Evolutionary conservation across 177 flowering plant species (phyloP).

Genomic region (Vitis hybrid): DNA sequence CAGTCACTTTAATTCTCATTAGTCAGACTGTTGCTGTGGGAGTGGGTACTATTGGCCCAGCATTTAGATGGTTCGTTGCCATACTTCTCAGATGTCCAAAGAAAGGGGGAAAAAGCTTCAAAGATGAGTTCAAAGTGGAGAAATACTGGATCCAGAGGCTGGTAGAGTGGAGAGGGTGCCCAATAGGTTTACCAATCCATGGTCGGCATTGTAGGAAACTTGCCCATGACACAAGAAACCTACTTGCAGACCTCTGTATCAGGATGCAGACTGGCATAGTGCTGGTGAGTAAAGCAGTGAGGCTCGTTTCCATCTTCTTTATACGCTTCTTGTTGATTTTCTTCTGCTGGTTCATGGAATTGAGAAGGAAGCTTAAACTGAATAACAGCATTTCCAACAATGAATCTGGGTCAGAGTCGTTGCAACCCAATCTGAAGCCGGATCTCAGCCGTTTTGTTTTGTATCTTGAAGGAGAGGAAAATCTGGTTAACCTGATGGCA

Average conservation of each 20-base stretch:
- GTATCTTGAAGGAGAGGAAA: slow-evolving; percentile 65
- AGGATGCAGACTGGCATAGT: slow-evolving; percentile 39
- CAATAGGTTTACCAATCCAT: slow-evolving; percentile 23
- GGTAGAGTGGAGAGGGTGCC: slow-evolving; percentile 37
- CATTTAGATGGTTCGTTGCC: slow-evolving; percentile 56
- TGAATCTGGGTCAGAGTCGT: slow-evolving; percentile 27
- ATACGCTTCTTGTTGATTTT: slow-evolving; percentile 20
- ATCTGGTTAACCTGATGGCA: slow-evolving; percentile 40
- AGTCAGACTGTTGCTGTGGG: slow-evolving; percentile 46
- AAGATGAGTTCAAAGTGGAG: slow-evolving; percentile 35
- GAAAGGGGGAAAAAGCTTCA: slow-evolving; percentile 14
- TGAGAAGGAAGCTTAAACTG: slow-evolving; percentile 18
- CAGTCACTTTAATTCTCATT: slow-evolving; percentile 36
- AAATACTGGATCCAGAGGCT: slow-evolving; percentile 47
- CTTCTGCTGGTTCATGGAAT: slow-evolving; percentile 12
- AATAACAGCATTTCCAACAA: slow-evolving; percentile 13
- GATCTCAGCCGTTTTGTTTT: slow-evolving; percentile 47
- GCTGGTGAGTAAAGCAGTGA: slow-evolving; percentile 35
- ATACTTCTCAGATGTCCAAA: slow-evolving; percentile 42
- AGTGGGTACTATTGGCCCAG: slow-evolving; percentile 57
- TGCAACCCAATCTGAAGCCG: slow-evolving; percentile 4
- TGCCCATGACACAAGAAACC: slow-evolving; percentile 24
- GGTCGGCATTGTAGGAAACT: slow-evolving; percentile 30
- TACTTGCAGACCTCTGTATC: slow-evolving; percentile 33
- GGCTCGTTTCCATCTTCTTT: slow-evolving; percentile 31